These are phyloP conservation scores for Metarhizium guizhouense DNA, from an alignment of 2,329 filamentous ascomycete species.

Conservation along the genomic window DNA sequence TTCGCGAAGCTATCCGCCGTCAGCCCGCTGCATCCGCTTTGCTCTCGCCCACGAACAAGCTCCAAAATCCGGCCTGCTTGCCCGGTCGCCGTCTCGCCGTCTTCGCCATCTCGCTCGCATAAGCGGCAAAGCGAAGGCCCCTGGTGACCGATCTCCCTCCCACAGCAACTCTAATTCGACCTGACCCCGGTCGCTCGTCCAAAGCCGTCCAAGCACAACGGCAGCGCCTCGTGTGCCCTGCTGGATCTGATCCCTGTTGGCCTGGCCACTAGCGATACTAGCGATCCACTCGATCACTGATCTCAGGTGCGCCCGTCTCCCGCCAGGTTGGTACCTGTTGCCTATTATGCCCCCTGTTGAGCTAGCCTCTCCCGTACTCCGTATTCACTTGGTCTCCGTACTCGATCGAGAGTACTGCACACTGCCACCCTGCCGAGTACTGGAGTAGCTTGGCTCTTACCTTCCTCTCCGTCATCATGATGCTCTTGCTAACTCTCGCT, in stretches of 20 bases:
- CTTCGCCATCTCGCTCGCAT: neutral
- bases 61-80: too few relatives aligned
- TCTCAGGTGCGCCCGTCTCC: conserved; percentile 6
- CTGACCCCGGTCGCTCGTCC: neutral
- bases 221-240: conserved; percentile 4
- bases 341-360: neutral
- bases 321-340: conserved; percentile 9
- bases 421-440: too few relatives aligned
- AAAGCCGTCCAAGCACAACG: neutral
- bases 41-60: too few relatives aligned
- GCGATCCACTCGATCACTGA: conserved; percentile 2
- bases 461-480: neutral
- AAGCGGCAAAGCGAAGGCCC: neutral
- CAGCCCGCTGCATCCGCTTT: neutral
- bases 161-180: conserved; percentile 11
- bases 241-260: conserved; percentile 12
- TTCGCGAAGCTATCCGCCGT: neutral
- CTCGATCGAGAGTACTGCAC: too few relatives aligned
- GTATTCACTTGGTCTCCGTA: too few relatives aligned
- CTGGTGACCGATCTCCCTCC: conserved; percentile 7
- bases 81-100: too few relatives aligned
- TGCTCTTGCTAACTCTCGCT: neutral
- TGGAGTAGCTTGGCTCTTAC: too few relatives aligned
- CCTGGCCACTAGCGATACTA: conserved; percentile 13
- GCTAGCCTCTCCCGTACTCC: too few relatives aligned